Evolutionary conservation across 768 basidiomycete species (phyloP).

Genomic region (Mycena crocata): DNA sequence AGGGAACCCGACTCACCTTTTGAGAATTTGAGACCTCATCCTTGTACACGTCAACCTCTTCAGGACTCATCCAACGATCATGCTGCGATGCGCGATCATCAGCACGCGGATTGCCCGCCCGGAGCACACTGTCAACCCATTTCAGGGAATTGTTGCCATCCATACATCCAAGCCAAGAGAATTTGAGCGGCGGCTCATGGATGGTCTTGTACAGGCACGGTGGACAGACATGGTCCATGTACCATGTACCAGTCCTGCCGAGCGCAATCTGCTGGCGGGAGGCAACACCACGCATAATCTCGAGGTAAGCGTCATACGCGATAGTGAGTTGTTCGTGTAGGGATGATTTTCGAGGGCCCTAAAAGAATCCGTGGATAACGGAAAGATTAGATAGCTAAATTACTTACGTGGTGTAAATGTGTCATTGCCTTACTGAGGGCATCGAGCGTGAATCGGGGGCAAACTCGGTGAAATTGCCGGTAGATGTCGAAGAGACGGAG

Average conservation of each 20-base stretch:
- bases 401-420: conserved; percentile 26
- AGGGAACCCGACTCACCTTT: not conserved
- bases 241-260: not conserved
- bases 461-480: conserved; percentile 37
- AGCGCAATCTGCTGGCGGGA: not conserved
- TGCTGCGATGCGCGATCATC: conserved; percentile 1
- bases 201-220: not conserved
- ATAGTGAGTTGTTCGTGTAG: not conserved
- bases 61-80: not conserved
- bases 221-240: not conserved
- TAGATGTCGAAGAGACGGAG: conserved; percentile 37
- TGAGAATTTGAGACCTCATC: conserved; percentile 16
- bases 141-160: conserved; percentile 18
- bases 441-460: conserved; percentile 40
- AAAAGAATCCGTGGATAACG: not conserved
- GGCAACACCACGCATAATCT: not conserved
- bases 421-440: conserved; percentile 27
- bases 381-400: not conserved
- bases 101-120: not conserved
- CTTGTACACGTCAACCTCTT: conserved; percentile 18
- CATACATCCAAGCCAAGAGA: not conserved
- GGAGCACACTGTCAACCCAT: not conserved
- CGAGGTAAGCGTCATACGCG: not conserved
- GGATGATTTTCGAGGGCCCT: not conserved
- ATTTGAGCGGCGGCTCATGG: not conserved